Conservation (phyloP, 2,329 filamentous ascomycete species). For the Orbilia blumenaviensis region DNA sequence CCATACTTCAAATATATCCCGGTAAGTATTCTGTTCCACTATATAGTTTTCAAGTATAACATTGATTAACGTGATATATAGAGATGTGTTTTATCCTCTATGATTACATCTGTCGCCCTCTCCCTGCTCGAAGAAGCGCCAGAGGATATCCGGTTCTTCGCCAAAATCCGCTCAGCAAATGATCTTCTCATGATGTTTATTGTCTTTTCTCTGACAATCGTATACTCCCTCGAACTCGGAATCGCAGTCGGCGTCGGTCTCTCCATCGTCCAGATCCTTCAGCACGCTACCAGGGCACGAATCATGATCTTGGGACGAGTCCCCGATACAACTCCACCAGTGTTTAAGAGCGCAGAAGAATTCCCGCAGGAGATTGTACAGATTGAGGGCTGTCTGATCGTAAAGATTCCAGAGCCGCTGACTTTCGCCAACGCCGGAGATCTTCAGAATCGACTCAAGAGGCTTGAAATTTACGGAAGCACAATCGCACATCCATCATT, state of each 20-base stretch:
- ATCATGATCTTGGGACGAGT: slow-evolving; percentile 96
- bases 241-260: slow-evolving; percentile 94
- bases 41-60: neutral
- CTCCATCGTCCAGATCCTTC: slow-evolving; percentile 86
- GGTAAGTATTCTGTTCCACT: slow-evolving; percentile 67
- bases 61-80: neutral
- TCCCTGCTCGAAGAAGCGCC: slow-evolving; percentile 95
- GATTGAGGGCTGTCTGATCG: slow-evolving; percentile 83
- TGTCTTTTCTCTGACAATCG: slow-evolving; percentile 90
- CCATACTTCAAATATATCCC: slow-evolving; percentile 95
- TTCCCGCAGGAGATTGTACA: slow-evolving; percentile 81
- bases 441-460: slow-evolving; percentile 80
- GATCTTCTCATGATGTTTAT: slow-evolving; percentile 87
- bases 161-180: slow-evolving; percentile 82
- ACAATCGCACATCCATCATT: slow-evolving; percentile 83
- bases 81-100: slow-evolving; percentile 76
- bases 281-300: slow-evolving; percentile 86
- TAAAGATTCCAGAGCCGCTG: slow-evolving; percentile 95
- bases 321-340: slow-evolving; percentile 73
- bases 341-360: slow-evolving; percentile 83
- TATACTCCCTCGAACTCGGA: slow-evolving; percentile 91
- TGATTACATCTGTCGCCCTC: slow-evolving; percentile 95
- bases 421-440: slow-evolving; percentile 98
- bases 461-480: slow-evolving; percentile 91
- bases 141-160: slow-evolving; percentile 89